A percentile compares a stretch with the other conserved stretches of the same genome.
These are phyloP conservation scores for Fusarium sp. DNA, from an alignment of 2,329 filamentous ascomycete genomes.

Conservation along the genomic window DNA sequence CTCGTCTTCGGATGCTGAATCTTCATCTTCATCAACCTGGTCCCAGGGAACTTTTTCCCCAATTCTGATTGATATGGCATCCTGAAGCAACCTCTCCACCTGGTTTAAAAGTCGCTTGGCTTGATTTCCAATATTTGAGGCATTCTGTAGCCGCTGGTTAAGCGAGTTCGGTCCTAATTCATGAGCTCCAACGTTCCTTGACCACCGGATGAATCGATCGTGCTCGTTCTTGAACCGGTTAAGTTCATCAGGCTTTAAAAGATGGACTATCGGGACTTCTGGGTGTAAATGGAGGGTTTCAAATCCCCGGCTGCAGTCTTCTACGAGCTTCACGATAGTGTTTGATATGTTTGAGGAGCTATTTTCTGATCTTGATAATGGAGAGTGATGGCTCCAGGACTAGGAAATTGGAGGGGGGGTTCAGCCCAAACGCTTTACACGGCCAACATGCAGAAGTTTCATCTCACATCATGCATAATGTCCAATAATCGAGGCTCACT, in stretches of 20 bases:
- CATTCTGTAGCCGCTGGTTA: fast-evolving
- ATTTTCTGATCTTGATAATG: no score
- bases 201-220: not conserved
- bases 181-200: not conserved
- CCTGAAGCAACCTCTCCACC: not conserved
- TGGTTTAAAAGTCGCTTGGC: not conserved
- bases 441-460: not conserved
- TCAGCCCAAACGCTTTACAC: not conserved
- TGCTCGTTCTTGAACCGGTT: fast-evolving
- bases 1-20: not conserved
- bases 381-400: not conserved
- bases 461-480: not conserved
- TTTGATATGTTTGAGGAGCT: not conserved
- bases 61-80: not conserved
- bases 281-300: not conserved
- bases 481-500: no score
- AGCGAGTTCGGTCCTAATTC: not conserved
- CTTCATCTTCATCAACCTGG: fast-evolving
- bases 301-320: not conserved
- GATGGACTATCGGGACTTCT: fast-evolving
- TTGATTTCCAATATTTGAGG: not conserved
- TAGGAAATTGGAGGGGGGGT: not conserved
- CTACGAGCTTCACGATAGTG: not conserved
- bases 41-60: not conserved
- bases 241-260: fast-evolving